phyloP scores from a whole-genome alignment of 2,329 filamentous ascomycete genomes.

The Colletotrichum tamarilloi region DNA sequence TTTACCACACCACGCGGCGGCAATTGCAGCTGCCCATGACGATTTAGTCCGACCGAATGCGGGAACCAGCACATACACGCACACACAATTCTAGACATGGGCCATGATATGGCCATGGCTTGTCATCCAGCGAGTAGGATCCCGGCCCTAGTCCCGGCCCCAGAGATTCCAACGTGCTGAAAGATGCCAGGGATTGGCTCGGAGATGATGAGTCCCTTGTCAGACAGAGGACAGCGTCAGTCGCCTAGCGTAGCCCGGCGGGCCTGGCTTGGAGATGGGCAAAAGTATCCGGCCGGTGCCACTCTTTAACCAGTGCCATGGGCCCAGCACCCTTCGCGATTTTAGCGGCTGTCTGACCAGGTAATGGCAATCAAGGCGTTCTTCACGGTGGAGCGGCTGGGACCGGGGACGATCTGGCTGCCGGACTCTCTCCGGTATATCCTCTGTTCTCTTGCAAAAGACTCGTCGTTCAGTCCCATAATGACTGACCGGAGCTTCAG shows the following conservation, averaged over 20 bases:
- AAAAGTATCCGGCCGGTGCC: constrained; percentile 26
- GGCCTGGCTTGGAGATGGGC: neutral
- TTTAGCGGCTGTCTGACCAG: constrained; percentile 18
- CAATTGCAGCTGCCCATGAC: neutral
- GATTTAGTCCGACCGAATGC: constrained; percentile 8
- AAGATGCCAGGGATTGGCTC: constrained; percentile 31
- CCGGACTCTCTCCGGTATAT: constrained; percentile 1
- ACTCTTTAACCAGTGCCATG: constrained; percentile 32
- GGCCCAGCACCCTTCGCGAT: constrained; percentile 11
- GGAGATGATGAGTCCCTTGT: constrained; percentile 36
- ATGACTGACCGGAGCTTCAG: neutral
- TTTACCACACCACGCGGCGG: neutral
- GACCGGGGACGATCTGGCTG: neutral
- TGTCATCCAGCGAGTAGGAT: constrained; percentile 5
- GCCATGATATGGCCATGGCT: constrained; percentile 13
- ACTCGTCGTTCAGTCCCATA: neutral
- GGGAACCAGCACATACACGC: constrained; percentile 16
- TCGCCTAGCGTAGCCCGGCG: constrained; percentile 1
- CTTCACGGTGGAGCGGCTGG: constrained; percentile 3
- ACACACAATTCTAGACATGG: constrained; percentile 9
- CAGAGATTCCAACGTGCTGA: constrained; percentile 29
- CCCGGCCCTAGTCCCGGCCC: constrained; percentile 22
- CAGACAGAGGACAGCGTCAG: neutral
- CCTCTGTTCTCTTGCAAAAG: neutral
- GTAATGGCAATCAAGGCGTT: constrained; percentile 14